phyloP scores from a whole-genome alignment of 352 stramenopile genomes.

The Elongisporangium undulatum region DNA sequence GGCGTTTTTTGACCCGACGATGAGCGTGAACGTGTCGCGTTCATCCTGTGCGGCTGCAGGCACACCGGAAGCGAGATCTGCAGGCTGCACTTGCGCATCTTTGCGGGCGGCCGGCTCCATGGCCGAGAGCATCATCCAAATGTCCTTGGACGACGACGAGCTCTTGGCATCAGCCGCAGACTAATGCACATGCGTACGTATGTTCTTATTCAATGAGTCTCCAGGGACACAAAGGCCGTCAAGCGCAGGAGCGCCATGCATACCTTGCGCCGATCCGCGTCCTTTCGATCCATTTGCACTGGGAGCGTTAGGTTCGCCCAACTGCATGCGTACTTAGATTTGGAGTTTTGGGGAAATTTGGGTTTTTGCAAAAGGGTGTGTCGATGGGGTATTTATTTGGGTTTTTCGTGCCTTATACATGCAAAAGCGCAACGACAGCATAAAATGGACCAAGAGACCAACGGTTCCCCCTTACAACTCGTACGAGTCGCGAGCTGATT shows the following conservation, averaged over 20 bases:
- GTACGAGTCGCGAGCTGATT: conserved; percentile 72
- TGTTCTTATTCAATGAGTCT: neutral
- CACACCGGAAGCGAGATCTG: conserved; percentile 9
- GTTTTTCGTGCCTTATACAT: neutral
- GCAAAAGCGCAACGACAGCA: neutral
- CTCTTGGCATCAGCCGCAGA: conserved; percentile 7
- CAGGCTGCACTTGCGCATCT: conserved; percentile 12
- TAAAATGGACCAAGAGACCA: neutral
- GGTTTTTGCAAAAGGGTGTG: neutral
- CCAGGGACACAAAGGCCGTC: neutral
- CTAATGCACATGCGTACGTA: neutral
- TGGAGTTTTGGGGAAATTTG: neutral
- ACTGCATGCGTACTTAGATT: neutral
- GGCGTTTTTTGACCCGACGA: conserved; percentile 56
- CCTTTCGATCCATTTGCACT: neutral
- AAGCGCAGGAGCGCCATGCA: neutral
- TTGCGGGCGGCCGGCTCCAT: conserved; percentile 21
- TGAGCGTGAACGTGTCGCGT: conserved; percentile 67
- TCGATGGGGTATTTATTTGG: neutral
- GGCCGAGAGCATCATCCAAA: conserved; percentile 62
- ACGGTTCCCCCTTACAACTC: conserved; percentile 43
- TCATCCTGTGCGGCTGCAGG: conserved; percentile 30
- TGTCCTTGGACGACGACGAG: conserved; percentile 49
- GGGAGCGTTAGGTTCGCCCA: neutral
- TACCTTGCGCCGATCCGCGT: neutral